Evolutionary conservation across 23 red algal genomes (phyloP).

Genomic region (Chondrus crispus): DNA sequence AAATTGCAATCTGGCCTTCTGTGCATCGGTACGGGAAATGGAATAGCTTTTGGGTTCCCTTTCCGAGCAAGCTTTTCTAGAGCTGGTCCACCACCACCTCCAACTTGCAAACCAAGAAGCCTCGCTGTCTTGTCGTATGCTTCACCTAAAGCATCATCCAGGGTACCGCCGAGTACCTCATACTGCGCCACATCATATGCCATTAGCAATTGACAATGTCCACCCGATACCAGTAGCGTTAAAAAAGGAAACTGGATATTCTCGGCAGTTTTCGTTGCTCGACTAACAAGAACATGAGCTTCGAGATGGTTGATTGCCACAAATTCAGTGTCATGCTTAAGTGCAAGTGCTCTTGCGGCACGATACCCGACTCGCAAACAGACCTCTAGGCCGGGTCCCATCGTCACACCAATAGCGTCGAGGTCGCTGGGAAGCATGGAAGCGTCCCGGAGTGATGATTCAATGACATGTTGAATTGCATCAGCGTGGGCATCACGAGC

Average conservation of each 20-base stretch:
- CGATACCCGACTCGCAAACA: constrained; percentile 93
- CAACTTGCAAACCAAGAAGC: constrained; percentile 76
- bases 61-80: constrained; percentile 78
- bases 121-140: constrained; percentile 96
- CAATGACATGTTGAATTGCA: constrained; percentile 68
- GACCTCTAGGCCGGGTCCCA: constrained; percentile 96
- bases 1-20: constrained; percentile 84
- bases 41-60: constrained; percentile 64
- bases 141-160: constrained; percentile 95
- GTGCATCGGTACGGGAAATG: constrained; percentile 85
- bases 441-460: constrained; percentile 57
- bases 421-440: not conserved
- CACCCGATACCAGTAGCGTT: constrained; percentile 85
- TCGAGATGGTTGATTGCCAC: constrained; percentile 96
- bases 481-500: constrained; percentile 86
- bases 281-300: constrained; percentile 83
- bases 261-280: not conserved
- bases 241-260: constrained; percentile 80
- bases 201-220: constrained; percentile 93
- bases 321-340: constrained; percentile 49
- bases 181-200: constrained; percentile 72
- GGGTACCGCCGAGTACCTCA: constrained; percentile 87
- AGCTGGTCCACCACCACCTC: constrained; percentile 82
- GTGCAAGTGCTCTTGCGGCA: constrained; percentile 45
- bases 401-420: constrained; percentile 84